Percentiles rank a stretch among this genome's conserved stretches.
Evolutionary conservation across 1,284 basidiomycete genomes (phyloP).

Genomic region (Malassezia furfur): DNA sequence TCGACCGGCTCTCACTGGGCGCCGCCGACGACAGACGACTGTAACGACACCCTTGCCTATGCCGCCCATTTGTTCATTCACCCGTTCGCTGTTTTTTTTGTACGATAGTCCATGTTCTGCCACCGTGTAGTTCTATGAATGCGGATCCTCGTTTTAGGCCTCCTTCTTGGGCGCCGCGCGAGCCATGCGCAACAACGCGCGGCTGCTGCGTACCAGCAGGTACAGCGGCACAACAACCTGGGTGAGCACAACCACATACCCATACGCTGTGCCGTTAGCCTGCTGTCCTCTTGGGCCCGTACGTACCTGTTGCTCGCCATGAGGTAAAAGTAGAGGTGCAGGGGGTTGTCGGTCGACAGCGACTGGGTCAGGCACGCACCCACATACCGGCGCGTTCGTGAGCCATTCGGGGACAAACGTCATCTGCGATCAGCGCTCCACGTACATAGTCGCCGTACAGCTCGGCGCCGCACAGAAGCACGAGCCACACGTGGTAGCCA

Average conservation of each 20-base stretch:
- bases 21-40: neutral
- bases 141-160: neutral
- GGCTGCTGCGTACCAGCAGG: neutral
- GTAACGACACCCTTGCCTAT: neutral
- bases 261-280: neutral
- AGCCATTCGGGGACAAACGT: constrained; percentile 45
- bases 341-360: constrained; percentile 2
- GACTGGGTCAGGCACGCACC: neutral
- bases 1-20: neutral
- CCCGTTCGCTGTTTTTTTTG: neutral
- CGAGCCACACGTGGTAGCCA: constrained; percentile 36
- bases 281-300: too few relatives aligned
- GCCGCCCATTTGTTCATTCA: too few relatives aligned
- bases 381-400: constrained; percentile 14
- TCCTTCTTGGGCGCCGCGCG: neutral
- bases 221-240: constrained; percentile 7
- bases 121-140: too few relatives aligned
- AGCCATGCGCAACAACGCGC: neutral
- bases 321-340: constrained; percentile 13
- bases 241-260: neutral
- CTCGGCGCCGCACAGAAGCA: constrained; percentile 32
- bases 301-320: constrained; percentile 11
- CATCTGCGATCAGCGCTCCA: constrained; percentile 19
- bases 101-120: too few relatives aligned
- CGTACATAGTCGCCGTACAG: constrained; percentile 31